These are phyloP conservation scores for Magnolia officinalis DNA, from an alignment of 164 flowering plant species.

Conservation along the genomic window DNA sequence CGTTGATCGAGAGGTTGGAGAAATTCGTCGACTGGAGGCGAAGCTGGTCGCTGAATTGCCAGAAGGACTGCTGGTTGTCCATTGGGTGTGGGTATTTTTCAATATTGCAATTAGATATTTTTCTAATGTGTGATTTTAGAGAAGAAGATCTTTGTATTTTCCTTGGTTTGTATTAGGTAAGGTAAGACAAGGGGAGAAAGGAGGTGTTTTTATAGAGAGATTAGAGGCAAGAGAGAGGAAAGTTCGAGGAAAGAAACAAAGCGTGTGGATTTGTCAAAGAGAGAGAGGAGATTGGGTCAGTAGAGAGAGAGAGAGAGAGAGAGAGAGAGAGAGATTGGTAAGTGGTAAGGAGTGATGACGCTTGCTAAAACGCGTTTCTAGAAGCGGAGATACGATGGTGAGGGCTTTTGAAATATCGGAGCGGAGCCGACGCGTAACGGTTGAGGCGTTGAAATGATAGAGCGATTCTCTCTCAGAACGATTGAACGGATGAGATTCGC, in stretches of 20 bases:
- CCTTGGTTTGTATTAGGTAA: conserved; percentile 24
- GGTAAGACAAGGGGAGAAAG: background rate
- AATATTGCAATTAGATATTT: too few relatives aligned
- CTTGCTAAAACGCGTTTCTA: background rate
- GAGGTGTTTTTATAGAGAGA: background rate
- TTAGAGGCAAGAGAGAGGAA: conserved; percentile 11
- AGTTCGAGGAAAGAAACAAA: conserved; percentile 35
- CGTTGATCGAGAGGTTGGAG: conserved; percentile 65
- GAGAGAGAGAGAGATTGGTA: background rate
- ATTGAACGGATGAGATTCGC: too few relatives aligned
- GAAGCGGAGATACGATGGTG: background rate
- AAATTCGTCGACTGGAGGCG: conserved; percentile 48
- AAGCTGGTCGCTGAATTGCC: conserved; percentile 89
- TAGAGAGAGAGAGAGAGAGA: background rate
- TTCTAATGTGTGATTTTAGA: background rate
- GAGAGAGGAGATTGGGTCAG: background rate
- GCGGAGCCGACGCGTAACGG: background rate
- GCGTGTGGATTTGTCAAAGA: conserved; percentile 52
- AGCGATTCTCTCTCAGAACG: background rate
- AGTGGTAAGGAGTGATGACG: background rate
- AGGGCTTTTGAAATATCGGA: background rate
- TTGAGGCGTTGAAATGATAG: background rate
- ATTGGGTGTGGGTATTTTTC: conserved; percentile 13
- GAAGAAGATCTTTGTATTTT: background rate
- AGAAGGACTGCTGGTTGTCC: conserved; percentile 75